These are phyloP conservation scores for Pseudonectria foliicola DNA, from an alignment of 2,329 filamentous ascomycete genomes.

Conservation along the genomic window DNA sequence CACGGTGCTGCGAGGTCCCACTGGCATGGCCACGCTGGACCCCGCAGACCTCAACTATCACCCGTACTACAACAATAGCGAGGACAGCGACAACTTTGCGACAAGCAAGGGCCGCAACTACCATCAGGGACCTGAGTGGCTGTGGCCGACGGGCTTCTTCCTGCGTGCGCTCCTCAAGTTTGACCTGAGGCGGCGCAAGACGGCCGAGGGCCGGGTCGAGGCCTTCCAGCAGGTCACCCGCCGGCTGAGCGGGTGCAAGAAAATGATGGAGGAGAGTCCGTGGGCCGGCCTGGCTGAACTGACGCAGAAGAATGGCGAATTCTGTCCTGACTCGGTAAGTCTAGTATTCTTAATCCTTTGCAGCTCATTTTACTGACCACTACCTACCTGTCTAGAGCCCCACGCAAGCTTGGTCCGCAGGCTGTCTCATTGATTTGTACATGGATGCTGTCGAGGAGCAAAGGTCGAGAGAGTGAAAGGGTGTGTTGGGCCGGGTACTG, in stretches of 20 bases:
- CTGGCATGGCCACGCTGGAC: conserved; percentile 93
- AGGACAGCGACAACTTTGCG: conserved; percentile 84
- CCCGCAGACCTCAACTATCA: conserved; percentile 88
- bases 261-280: conserved; percentile 67
- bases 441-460: conserved; percentile 70
- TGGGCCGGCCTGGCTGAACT: conserved; percentile 93
- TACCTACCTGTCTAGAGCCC: conserved; percentile 54
- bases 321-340: conserved; percentile 82
- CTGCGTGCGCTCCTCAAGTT: conserved; percentile 86
- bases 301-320: conserved; percentile 80
- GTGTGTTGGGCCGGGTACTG: background rate
- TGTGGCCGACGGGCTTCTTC: conserved; percentile 97
- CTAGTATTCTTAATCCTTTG: conserved; percentile 5
- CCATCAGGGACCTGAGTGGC: conserved; percentile 96
- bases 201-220: conserved; percentile 63
- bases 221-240: conserved; percentile 92
- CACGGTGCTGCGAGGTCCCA: conserved; percentile 70
- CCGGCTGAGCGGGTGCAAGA: conserved; percentile 74
- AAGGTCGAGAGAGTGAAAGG: conserved; percentile 7
- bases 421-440: conserved; percentile 91
- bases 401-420: conserved; percentile 93
- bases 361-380: conserved; percentile 6
- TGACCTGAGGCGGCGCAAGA: conserved; percentile 62
- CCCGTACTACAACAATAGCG: conserved; percentile 89
- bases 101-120: conserved; percentile 95